Base-by-base conservation (phyloP, 352 stramenopile genomes). In the Phytophthora crassamura region DNA sequence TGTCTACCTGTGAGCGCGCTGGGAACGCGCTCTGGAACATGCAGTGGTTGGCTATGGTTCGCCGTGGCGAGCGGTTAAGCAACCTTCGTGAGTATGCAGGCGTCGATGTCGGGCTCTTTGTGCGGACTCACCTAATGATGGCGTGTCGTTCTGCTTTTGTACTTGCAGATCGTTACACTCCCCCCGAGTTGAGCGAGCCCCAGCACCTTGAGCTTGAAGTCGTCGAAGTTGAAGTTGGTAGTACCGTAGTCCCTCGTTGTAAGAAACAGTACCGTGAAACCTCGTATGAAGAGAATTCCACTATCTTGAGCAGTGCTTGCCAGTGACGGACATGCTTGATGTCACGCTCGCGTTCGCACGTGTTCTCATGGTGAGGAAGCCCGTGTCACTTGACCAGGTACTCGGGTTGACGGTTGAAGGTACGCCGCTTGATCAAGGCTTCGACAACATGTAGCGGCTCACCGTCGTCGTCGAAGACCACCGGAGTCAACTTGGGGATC, bases 351-450 rank as follows among this genome's bases (percentile, higher is more conserved):
- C 18, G 34, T 41, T 47, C 38, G 22, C 38, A 59, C n/a, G 35
- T 58, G 12, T 47, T 49, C n/a, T 59, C 51, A 7, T 59, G 51
- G n/a, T 59, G 38, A 33, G 39, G 20, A 14, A 63, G 34, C 10
- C 34, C 41, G 11, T 62, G 55, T 42, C 55, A 63, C 43, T 52
- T 51, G 36, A 48, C 46, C 22, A 64, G 14, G n/a, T 52, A 58
- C 20, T 57, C 46, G 0, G 28, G 39, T 14, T 64, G 30, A 1
- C 45, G 57, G 30, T 58, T 64, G 36, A 57, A 50, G 14, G 34
- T 58, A 10, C 57, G 40, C 15, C 42, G 28, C 41, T 60, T 50
- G 1, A 60, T 49, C 25, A 60, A 30, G 43, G 25, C n/a, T 14
- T 60, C 39, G 38, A 60, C 15, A n/a, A 40, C 18, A 33, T 60